Percentiles rank a stretch among this genome's conserved stretches.
Evolutionary conservation across 371 early-diverging fungal genomes (phyloP).

Genomic region (Mucor indicus): DNA sequence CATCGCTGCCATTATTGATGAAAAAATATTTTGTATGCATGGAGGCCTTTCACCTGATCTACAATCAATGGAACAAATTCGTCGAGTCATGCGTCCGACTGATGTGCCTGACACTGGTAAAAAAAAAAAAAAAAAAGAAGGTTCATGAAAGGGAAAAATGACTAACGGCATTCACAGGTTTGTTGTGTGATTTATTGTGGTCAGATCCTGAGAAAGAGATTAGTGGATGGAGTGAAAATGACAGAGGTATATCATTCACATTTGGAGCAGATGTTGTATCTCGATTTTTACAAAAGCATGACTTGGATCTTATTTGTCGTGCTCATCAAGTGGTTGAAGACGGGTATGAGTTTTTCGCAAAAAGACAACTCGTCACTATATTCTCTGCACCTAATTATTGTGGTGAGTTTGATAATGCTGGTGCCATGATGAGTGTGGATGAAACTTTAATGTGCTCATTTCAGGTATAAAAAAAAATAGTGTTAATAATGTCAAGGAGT

Average conservation of each 20-base stretch:
- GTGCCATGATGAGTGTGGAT: constrained; percentile 95
- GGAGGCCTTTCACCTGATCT: constrained; percentile 95
- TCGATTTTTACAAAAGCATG: constrained; percentile 85
- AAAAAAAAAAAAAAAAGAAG: not conserved
- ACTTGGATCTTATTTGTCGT: constrained; percentile 92
- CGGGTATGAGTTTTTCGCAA: constrained; percentile 98
- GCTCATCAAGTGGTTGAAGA: constrained; percentile 99
- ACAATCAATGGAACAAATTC: constrained; percentile 92
- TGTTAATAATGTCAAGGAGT: not conserved
- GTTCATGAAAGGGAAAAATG: not conserved
- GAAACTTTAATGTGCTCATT: constrained; percentile 91
- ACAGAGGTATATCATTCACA: constrained; percentile 94
- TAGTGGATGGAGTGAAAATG: constrained; percentile 95
- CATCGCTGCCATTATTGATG: constrained; percentile 93
- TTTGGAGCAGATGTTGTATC: constrained; percentile 90
- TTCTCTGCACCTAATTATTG: constrained; percentile 99
- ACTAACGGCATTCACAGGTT: constrained; percentile 39
- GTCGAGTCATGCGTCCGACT: constrained; percentile 86
- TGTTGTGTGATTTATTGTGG: constrained; percentile 88
- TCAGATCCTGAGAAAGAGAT: constrained; percentile 77
- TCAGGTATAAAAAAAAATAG: constrained; percentile 39
- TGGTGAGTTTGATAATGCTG: constrained; percentile 97
- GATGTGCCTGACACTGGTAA: constrained; percentile 89
- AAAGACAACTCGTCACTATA: constrained; percentile 91
- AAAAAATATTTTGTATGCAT: constrained; percentile 97